phyloP scores from a whole-genome alignment of 345 rosid genomes.

The Arabis alpina region DNA sequence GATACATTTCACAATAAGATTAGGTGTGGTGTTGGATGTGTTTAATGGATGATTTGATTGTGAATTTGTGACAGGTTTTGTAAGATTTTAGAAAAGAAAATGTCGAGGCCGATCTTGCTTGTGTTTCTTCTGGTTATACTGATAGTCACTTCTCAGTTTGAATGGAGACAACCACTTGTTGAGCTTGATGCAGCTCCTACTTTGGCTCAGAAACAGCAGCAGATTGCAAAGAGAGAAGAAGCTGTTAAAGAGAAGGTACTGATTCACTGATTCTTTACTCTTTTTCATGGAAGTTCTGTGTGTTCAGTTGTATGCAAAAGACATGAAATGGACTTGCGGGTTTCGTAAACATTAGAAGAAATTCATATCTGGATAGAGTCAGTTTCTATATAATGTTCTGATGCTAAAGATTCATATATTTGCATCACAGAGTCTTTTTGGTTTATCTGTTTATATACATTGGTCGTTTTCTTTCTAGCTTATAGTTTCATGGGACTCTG shows the following conservation, averaged over 20 bases:
- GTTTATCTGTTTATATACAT: not conserved
- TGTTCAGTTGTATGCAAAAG: not conserved
- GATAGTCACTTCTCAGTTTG: conserved; percentile 85
- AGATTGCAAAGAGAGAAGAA: conserved; percentile 62
- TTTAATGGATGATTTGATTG: conserved; percentile 10
- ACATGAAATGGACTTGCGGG: not conserved
- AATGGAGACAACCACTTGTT: conserved; percentile 88
- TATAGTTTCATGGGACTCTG: not conserved
- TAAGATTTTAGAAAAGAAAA: conserved; percentile 44
- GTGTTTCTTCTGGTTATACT: conserved; percentile 76
- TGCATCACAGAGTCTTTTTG: not conserved
- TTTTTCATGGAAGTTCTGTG: not conserved
- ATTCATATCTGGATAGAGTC: not conserved
- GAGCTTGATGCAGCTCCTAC: conserved; percentile 62
- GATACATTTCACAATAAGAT: not conserved
- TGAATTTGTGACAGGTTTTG: conserved; percentile 46
- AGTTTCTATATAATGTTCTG: not conserved
- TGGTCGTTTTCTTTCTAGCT: not conserved
- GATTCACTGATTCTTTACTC: not conserved
- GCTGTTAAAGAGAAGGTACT: conserved; percentile 84
- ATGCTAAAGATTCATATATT: not conserved
- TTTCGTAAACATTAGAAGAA: not conserved
- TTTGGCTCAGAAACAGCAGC: conserved; percentile 61
- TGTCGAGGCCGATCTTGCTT: conserved; percentile 82
- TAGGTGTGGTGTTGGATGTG: not conserved